Evolutionary conservation across 2,329 filamentous ascomycete genomes (phyloP).

Genomic region (Fusarium subtropicale): DNA sequence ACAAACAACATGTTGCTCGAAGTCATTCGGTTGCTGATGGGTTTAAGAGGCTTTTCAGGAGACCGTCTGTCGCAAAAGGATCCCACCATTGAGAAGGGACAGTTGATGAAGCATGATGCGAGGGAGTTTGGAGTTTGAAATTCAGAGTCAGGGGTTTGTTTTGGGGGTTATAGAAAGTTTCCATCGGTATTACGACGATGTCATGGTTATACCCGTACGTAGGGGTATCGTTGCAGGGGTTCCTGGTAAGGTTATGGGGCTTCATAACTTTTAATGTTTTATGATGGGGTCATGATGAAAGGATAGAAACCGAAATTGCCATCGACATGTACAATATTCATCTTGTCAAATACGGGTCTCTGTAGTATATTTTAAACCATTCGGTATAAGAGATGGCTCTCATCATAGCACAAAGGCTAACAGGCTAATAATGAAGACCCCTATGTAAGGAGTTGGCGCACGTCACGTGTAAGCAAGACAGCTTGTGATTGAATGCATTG

Average conservation of each 20-base stretch:
- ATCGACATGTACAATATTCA: background rate
- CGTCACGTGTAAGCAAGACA: conserved; percentile 41
- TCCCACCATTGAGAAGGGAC: background rate
- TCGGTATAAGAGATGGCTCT: background rate
- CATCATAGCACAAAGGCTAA: background rate
- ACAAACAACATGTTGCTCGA: conserved; percentile 38
- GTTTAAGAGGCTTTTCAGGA: conserved; percentile 56
- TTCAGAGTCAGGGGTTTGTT: background rate
- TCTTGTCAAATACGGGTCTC: background rate
- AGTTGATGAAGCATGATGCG: background rate
- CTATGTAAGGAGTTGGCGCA: conserved; percentile 24
- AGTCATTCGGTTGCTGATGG: conserved; percentile 54
- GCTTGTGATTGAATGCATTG: conserved; percentile 1
- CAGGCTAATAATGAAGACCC: background rate
- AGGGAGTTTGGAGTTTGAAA: background rate
- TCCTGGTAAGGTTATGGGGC: background rate
- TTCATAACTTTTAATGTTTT: conserved; percentile 10
- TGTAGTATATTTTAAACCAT: background rate
- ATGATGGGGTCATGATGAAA: conserved; percentile 10
- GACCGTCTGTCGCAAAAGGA: conserved; percentile 39
- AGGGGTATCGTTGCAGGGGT: background rate
- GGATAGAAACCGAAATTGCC: background rate
- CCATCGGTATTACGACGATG: background rate
- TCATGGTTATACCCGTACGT: background rate
- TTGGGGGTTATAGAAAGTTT: background rate